These are phyloP conservation scores for Pulveroboletus ravenelii DNA, from an alignment of 768 basidiomycete genomes.

Conservation along the genomic window DNA sequence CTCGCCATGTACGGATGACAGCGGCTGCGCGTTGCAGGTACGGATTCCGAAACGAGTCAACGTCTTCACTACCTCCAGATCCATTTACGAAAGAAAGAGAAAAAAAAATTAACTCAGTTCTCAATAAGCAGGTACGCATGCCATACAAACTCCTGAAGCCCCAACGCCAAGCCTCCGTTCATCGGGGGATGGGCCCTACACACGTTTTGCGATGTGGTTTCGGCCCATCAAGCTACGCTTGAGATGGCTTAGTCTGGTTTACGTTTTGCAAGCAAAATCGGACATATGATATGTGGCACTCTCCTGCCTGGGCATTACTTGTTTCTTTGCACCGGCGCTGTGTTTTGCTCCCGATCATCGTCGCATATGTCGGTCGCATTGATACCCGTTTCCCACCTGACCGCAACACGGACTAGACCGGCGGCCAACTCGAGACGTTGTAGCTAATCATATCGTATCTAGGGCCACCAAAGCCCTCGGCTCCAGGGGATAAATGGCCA, in stretches of 20 bases:
- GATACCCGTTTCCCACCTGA: conserved; percentile 9
- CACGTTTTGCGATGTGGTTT: neutral
- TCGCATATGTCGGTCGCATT: neutral
- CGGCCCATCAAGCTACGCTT: neutral
- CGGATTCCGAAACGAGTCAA: neutral
- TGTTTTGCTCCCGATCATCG: neutral
- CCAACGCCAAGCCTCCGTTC: neutral
- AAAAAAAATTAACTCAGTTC: neutral
- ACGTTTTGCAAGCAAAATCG: neutral
- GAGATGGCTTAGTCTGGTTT: neutral
- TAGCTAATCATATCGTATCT: conserved; percentile 15
- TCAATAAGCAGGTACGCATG: neutral
- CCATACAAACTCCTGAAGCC: neutral
- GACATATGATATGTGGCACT: neutral
- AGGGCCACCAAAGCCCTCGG: conserved; percentile 19
- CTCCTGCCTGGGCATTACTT: neutral
- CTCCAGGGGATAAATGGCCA: conserved; percentile 18
- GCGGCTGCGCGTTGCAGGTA: neutral
- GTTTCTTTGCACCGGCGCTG: neutral
- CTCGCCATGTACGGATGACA: neutral
- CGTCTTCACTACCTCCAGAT: neutral
- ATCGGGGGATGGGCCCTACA: neutral
- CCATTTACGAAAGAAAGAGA: neutral
- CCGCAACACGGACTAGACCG: neutral
- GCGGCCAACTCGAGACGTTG: neutral